Evolutionary conservation across 192 early-diverging fungal genomes (phyloP), one percentile per base, ranked within the genome.

Genomic region (Coemansia javaensis): DNA sequence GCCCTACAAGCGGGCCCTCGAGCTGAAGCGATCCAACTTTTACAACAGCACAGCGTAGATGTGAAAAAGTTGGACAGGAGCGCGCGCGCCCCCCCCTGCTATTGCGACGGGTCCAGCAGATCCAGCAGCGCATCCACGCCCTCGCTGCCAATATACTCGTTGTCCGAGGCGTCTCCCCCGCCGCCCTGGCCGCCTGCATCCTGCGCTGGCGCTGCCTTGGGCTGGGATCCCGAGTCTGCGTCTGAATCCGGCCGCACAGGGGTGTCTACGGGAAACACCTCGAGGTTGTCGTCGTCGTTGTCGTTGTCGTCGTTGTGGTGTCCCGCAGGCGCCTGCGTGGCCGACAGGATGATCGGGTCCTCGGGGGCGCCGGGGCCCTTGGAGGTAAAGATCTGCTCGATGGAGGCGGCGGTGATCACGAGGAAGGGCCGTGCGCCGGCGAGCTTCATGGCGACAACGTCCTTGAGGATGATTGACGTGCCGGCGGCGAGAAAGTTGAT

Each of bases 1-100:
- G 15, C 90, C 93, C 6, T 94, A 97, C 77, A 79, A 88, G 45
- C 85, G 80, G 36, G 88, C 87, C 5, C 79, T 92, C 20, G 81
- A 84, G 33, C 70, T 86, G 50, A 86, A 86, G 42, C 81, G 85
- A 18, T 79, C 80, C 13, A 88, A 85, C 30, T 85, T 84, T 62
- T 88, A 82, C 58, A 88, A 84, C 47, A 79, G 80, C 39, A 23
- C 53, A 16, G 21, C 52, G 40, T 65, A n/a, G 38, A 44, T 21
- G 12, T 36, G 28, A 28, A 44, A n/a, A 46, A 30, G 16, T 30
- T 40, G n/a, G n/a, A n/a, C n/a, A n/a, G n/a, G 28, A 30, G 28
- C 9, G 28, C 3, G 7, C 1, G 28, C 28, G 3, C 5, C 28
- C 28, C 23, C 2, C 38, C 24, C 44, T 27, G 16, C 18, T 48